Percentiles rank a stretch among this genome's conserved stretches.
Evolutionary conservation across 2,329 filamentous ascomycete genomes (phyloP).

Genomic region (Penicillium fuscoglaucum): DNA sequence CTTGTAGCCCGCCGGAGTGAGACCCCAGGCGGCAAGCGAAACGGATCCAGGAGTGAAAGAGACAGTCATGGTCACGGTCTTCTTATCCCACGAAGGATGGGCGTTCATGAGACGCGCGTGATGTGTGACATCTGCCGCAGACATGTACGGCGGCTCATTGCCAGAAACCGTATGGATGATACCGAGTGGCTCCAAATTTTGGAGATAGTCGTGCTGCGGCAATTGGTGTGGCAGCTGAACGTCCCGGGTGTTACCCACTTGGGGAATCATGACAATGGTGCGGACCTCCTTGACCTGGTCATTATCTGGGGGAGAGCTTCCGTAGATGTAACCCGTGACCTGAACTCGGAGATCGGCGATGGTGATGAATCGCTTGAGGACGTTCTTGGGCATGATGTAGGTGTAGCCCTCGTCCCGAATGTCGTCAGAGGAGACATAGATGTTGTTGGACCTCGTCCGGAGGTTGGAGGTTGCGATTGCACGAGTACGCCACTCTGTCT

Average conservation of each 20-base stretch:
- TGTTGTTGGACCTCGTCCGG: slow-evolving; percentile 91
- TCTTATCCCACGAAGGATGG: slow-evolving; percentile 79
- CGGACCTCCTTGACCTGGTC: slow-evolving; percentile 95
- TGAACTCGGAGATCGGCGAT: slow-evolving; percentile 95
- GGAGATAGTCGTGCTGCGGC: slow-evolving; percentile 87
- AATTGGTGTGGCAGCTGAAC: slow-evolving; percentile 87
- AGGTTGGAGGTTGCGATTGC: slow-evolving; percentile 96
- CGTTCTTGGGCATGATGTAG: slow-evolving; percentile 99
- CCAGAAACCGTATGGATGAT: slow-evolving; percentile 94
- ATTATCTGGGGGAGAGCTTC: slow-evolving; percentile 87
- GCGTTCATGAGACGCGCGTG: slow-evolving; percentile 86
- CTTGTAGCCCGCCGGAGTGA: slow-evolving; percentile 89
- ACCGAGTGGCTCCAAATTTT: slow-evolving; percentile 83
- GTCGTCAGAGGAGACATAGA: slow-evolving; percentile 96
- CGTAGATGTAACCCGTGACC: slow-evolving; percentile 94
- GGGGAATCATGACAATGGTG: slow-evolving; percentile 95
- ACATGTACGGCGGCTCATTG: slow-evolving; percentile 96
- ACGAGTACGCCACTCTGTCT: slow-evolving; percentile 97
- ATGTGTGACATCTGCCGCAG: slow-evolving; percentile 88
- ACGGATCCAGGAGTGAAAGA: slow-evolving; percentile 97
- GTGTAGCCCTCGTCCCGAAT: slow-evolving; percentile 87
- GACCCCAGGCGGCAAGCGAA: slow-evolving; percentile 87
- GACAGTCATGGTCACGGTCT: slow-evolving; percentile 91
- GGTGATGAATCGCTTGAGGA: slow-evolving; percentile 96
- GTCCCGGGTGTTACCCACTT: slow-evolving; percentile 89